These are phyloP conservation scores for Magnolia officinalis DNA, from an alignment of 164 flowering plant species.

Conservation along the genomic window DNA sequence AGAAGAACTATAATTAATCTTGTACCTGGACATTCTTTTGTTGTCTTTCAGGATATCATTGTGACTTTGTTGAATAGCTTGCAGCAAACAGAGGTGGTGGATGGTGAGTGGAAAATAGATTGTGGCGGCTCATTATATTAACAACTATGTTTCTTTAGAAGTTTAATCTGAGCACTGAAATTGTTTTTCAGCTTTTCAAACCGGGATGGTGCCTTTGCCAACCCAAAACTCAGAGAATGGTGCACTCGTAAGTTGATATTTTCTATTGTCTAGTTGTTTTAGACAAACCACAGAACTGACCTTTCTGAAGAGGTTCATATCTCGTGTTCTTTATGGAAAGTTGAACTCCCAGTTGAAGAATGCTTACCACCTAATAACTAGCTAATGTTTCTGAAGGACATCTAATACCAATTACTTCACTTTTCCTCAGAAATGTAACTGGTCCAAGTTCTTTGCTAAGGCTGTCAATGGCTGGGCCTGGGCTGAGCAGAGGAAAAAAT, in stretches of 20 bases:
- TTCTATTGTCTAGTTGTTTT: background rate
- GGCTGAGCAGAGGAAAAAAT: too few species aligned
- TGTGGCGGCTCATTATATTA: background rate
- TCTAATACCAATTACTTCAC: background rate
- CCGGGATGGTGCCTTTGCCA: conserved; percentile 61
- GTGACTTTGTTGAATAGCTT: conserved; percentile 59
- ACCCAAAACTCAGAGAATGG: conserved; percentile 62
- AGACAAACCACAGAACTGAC: background rate
- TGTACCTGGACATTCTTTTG: conserved; percentile 7
- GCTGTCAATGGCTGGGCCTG: too few species aligned
- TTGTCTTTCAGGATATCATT: conserved; percentile 64
- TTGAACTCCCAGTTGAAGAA: background rate
- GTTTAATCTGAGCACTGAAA: conserved; percentile 3
- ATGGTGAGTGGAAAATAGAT: conserved; percentile 51
- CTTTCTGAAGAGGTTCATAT: background rate
- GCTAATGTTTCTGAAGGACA: background rate
- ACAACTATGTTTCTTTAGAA: background rate
- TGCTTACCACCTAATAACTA: background rate
- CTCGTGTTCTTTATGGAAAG: background rate
- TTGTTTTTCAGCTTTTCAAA: conserved; percentile 55
- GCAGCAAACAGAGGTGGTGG: conserved; percentile 63
- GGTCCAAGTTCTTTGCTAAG: background rate
- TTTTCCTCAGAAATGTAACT: background rate
- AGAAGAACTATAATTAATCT: background rate
- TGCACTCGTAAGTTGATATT: conserved; percentile 44